Base-by-base conservation (phyloP, 495 filamentous ascomycete genomes). In the Xylaria cubensis region DNA sequence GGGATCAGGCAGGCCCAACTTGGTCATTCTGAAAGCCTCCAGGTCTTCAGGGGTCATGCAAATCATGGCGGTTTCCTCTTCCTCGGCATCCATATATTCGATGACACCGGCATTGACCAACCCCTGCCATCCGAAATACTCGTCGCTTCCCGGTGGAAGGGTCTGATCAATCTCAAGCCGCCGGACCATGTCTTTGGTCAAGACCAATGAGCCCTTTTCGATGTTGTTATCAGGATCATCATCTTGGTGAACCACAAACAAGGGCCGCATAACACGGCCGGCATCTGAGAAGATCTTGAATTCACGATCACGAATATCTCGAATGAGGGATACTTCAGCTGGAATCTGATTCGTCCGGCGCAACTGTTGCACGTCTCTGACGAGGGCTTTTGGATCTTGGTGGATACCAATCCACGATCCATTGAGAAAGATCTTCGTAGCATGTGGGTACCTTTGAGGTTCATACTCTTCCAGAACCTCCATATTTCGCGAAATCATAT, bases 201-300 rank as follows among this genome's bases (percentile, higher is more conserved):
- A 84, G 19, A 94, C 90, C 46, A 99, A 82, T 41, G 91, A 88
- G 24, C 95, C 97, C 69, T 89, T 86, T 62, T 92, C 91, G 12
- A 88, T 84, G 65, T 89, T 92, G 70, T 84, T 88, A 1, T 89
- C 87, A 69, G 92, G 85, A 67, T 92, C 94, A 65, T 97, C 94
- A 9, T 85, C 83, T 63, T 84, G 82, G 74, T 86, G 82, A 36
- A 99, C 89, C 12, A 96, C 94, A 78, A 94, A 98, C 4, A 99
- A 82, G 21, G 96, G 96, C 67, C 96, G 88, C 82, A 94, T 97
- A 42, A 99, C 94, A 79, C 96, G 90, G 13, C 96, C 96, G 53
- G 95, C 94, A 81, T 99, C 96, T 7, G 96, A 97, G 80, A 98
- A 97, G 77, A 99, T 95, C 81, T 97, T 97, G 87, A 99, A 97